These are phyloP conservation scores for Cryptosporidium parvum DNA, from an alignment of 169 alveolate species.

Conservation along the genomic window DNA sequence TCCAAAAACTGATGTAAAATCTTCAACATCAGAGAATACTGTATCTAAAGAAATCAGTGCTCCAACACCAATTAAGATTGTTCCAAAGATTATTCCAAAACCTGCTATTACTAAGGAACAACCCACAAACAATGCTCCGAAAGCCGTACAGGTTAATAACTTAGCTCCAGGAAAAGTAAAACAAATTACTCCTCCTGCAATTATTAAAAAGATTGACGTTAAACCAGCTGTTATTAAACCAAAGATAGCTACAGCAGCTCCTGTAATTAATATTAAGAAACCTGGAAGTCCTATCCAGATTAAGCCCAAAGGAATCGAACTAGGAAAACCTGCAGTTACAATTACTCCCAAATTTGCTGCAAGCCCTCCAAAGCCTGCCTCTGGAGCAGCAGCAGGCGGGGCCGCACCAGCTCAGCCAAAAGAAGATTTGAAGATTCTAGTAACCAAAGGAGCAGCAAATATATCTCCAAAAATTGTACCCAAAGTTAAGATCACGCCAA, in stretches of 20 bases:
- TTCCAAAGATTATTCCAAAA: constrained; percentile 14
- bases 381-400: background rate
- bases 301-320: constrained; percentile 44
- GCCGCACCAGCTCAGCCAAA: background rate
- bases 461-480: constrained; percentile 61
- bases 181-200: constrained; percentile 13
- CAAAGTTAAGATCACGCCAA: constrained; percentile 52
- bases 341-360: constrained; percentile 50
- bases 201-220: constrained; percentile 45
- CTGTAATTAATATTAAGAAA: constrained; percentile 39
- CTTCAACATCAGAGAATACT: background rate
- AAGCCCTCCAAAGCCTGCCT: constrained; percentile 23
- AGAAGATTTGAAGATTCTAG: constrained; percentile 33
- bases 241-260: constrained; percentile 4
- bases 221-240: constrained; percentile 37
- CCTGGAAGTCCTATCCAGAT: constrained; percentile 29
- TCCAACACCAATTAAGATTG: background rate
- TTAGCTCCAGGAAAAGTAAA: constrained; percentile 1
- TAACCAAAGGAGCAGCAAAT: constrained; percentile 43
- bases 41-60: background rate
- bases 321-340: constrained; percentile 24
- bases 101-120: background rate
- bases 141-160: constrained; percentile 4
- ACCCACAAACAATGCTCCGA: constrained; percentile 8
- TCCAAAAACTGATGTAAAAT: background rate